phyloP scores from a whole-genome alignment of 305 asterid genomes.

The Fraxinus dipetala region DNA sequence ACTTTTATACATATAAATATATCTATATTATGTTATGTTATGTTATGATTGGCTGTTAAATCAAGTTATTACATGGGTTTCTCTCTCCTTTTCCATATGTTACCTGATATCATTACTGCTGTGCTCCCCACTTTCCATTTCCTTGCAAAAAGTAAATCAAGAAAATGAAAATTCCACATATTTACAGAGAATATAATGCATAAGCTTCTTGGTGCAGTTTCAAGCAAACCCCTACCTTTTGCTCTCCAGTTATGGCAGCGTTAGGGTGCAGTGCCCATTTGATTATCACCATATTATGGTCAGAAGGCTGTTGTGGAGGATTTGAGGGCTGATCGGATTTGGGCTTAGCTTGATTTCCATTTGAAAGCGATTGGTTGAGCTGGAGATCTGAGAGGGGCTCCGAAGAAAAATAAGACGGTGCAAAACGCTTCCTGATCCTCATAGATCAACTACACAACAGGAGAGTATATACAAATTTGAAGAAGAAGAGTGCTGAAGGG shows the following conservation, averaged over 20 bases:
- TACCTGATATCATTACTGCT: constrained; percentile 41
- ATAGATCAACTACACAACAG: constrained; percentile 20
- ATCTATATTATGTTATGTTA: neutral
- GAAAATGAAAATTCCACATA: neutral
- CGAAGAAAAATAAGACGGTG: constrained; percentile 22
- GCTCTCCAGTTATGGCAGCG: constrained; percentile 11
- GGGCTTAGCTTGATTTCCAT: constrained; percentile 13
- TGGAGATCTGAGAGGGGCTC: constrained; percentile 48
- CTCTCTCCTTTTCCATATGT: constrained; percentile 4
- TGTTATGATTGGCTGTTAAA: constrained; percentile 6
- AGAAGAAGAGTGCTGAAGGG: neutral
- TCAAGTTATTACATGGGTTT: neutral
- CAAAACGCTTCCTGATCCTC: constrained; percentile 70
- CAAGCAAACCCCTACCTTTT: constrained; percentile 32
- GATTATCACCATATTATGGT: constrained; percentile 23
- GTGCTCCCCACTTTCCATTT: constrained; percentile 27
- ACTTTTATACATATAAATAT: neutral
- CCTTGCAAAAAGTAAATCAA: constrained; percentile 31
- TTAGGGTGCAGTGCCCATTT: constrained; percentile 31
- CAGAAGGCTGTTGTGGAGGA: constrained; percentile 21
- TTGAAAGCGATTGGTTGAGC: constrained; percentile 26
- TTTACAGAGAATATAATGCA: constrained; percentile 8
- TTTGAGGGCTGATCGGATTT: constrained; percentile 23
- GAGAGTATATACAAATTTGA: neutral
- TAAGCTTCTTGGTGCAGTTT: constrained; percentile 14